Evolutionary conservation across 2,329 filamentous ascomycete species (phyloP).

Genomic region (Neofusicoccum parvum): DNA sequence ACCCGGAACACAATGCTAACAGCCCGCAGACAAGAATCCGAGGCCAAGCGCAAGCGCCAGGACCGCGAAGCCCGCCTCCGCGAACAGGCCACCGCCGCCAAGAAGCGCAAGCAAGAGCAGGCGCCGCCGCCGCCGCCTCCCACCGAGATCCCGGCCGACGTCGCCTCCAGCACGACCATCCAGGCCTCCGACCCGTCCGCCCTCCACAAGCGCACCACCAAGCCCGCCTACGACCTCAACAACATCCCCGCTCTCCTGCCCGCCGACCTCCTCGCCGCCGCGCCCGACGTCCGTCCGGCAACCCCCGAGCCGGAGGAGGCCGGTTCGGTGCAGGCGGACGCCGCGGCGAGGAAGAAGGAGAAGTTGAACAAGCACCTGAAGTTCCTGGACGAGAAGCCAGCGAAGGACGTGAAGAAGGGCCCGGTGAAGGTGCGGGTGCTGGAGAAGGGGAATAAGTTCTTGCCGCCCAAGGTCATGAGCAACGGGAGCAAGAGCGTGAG

Average conservation of each 20-base stretch:
- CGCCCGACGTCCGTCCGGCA: slow-evolving; percentile 46
- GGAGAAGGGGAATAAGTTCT: slow-evolving; percentile 43
- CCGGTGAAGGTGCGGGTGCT: slow-evolving; percentile 54
- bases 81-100: slow-evolving; percentile 21
- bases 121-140: slow-evolving; percentile 28
- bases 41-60: slow-evolving; percentile 31
- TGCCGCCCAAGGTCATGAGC: slow-evolving; percentile 47
- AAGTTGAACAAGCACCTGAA: slow-evolving; percentile 51
- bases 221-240: slow-evolving; percentile 31
- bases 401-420: slow-evolving; percentile 54
- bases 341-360: slow-evolving; percentile 39
- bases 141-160: slow-evolving; percentile 27
- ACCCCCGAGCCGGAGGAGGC: slow-evolving; percentile 42
- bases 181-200: slow-evolving; percentile 20
- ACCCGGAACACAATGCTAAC: not conserved
- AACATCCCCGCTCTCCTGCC: slow-evolving; percentile 54
- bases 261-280: slow-evolving; percentile 52
- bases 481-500: slow-evolving; percentile 38
- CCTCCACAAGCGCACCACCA: not conserved
- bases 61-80: slow-evolving; percentile 35
- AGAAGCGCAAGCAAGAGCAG: slow-evolving; percentile 30
- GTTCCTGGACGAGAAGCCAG: slow-evolving; percentile 50
- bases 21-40: slow-evolving; percentile 28
- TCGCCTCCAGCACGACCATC: slow-evolving; percentile 7
- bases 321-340: slow-evolving; percentile 35